Evolutionary conservation across 2,329 filamentous ascomycete species (phyloP).

Genomic region (Beauveria asiatica): DNA sequence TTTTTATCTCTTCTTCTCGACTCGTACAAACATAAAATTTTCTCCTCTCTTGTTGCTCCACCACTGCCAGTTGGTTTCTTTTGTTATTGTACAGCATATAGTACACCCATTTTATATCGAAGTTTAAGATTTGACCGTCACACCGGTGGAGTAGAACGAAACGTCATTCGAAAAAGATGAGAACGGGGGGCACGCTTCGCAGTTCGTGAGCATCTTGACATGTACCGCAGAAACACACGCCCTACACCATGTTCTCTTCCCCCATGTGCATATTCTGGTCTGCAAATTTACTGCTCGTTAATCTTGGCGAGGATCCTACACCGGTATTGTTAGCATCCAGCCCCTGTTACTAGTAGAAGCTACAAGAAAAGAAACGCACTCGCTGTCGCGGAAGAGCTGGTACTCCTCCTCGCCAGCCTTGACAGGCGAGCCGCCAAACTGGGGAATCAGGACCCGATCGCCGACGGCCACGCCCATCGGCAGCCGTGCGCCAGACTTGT

Average conservation of each 20-base stretch:
- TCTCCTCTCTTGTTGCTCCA: not conserved
- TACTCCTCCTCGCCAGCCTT: constrained; percentile 98
- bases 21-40: not conserved
- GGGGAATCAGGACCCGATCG: constrained; percentile 91
- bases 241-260: constrained; percentile 15
- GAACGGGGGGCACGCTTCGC: not conserved
- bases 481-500: constrained; percentile 83
- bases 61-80: not conserved
- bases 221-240: not conserved
- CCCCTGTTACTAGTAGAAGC: too few species aligned
- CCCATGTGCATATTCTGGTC: not conserved
- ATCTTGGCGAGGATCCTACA: constrained; percentile 93
- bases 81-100: constrained; percentile 9
- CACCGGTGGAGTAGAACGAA: not conserved
- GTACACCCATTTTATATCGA: constrained; percentile 3
- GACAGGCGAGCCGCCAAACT: constrained; percentile 90
- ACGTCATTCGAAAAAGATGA: not conserved
- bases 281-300: constrained; percentile 60
- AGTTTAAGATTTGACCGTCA: not conserved
- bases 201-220: constrained; percentile 13
- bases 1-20: not conserved
- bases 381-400: constrained; percentile 91
- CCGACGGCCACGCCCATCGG: constrained; percentile 74
- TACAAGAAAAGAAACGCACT: constrained; percentile 53
- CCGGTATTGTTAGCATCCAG: constrained; percentile 13